Conservation (phyloP, 2,329 filamentous ascomycete species). For the Passalora sequoiae region DNA sequence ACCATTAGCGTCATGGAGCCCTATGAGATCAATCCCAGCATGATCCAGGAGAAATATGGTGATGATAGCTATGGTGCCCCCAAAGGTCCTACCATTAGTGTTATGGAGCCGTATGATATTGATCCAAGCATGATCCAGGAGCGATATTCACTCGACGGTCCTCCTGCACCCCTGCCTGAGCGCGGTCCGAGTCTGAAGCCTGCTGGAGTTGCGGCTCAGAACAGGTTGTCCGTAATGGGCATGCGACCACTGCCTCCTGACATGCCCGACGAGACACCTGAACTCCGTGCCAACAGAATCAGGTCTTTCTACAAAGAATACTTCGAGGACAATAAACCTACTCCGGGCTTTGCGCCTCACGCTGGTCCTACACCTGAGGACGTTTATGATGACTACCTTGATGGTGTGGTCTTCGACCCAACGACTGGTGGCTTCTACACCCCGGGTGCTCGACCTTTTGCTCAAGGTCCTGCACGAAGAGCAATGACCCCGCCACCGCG, state of each 20-base stretch:
- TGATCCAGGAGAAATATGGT: constrained; percentile 27
- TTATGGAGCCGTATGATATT: constrained; percentile 26
- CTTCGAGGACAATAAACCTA: constrained; percentile 74
- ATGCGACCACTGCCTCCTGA: constrained; percentile 83
- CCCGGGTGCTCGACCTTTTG: constrained; percentile 56
- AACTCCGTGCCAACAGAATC: constrained; percentile 91
- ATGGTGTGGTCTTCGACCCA: constrained; percentile 53
- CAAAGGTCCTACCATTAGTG: constrained; percentile 12
- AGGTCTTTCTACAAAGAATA: constrained; percentile 99
- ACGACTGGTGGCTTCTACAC: constrained; percentile 61
- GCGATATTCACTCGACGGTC: constrained; percentile 20
- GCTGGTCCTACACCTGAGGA: constrained; percentile 56
- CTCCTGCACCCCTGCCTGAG: constrained; percentile 9
- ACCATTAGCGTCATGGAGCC: constrained; percentile 19
- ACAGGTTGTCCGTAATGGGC: constrained; percentile 52
- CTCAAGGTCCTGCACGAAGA: constrained; percentile 77
- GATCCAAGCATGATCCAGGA: constrained; percentile 25
- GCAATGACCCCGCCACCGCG: constrained; percentile 92
- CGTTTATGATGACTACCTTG: constrained; percentile 65
- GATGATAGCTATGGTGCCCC: constrained; percentile 21
- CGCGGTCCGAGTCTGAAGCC: constrained; percentile 15
- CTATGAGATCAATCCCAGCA: constrained; percentile 26
- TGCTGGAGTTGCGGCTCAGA: constrained; percentile 10
- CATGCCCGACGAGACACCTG: constrained; percentile 82
- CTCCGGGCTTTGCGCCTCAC: constrained; percentile 39